Percentiles rank a stretch among this genome's conserved stretches.
Conservation (phyloP, 2,329 filamentous ascomycete species). For the Claviceps maximensis region DNA sequence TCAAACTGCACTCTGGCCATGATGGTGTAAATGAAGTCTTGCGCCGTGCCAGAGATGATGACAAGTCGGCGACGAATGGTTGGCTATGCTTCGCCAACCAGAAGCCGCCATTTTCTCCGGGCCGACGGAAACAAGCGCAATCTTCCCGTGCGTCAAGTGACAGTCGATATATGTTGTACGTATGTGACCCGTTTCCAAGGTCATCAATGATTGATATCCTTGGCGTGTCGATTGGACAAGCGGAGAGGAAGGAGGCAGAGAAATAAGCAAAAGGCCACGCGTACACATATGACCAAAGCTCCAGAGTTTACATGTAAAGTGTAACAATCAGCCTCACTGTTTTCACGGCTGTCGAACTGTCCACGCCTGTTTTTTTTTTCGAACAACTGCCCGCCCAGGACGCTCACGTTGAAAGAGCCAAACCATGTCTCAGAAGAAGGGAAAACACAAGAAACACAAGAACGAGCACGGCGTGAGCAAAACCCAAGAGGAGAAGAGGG, state of each 20-base stretch:
- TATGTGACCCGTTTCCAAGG: not conserved
- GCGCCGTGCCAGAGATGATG: not conserved
- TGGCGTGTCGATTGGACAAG: not conserved
- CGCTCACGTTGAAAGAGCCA: too few species aligned
- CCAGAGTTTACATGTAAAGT: too few species aligned
- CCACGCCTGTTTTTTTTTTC: too few species aligned
- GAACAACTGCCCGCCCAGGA: too few species aligned
- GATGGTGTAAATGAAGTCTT: not conserved
- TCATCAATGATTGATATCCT: not conserved
- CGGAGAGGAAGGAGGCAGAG: not conserved
- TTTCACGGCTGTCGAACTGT: too few species aligned
- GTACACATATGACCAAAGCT: too few species aligned
- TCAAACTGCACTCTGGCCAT: too few species aligned
- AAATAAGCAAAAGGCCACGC: not conserved
- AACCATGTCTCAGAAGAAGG: not conserved
- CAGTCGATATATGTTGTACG: not conserved
- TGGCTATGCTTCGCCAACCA: not conserved
- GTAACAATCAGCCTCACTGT: too few species aligned
- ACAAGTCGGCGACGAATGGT: not conserved
- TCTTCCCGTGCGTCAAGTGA: not conserved
- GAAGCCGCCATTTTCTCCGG: not conserved
- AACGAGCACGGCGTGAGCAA: not conserved
- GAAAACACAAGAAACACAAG: not conserved
- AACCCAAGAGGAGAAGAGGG: too few species aligned
- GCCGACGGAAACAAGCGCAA: not conserved